Percentiles rank a stretch among this genome's conserved stretches.
Evolutionary conservation across 768 basidiomycete genomes (phyloP).

Genomic region (Royoungia palumana): DNA sequence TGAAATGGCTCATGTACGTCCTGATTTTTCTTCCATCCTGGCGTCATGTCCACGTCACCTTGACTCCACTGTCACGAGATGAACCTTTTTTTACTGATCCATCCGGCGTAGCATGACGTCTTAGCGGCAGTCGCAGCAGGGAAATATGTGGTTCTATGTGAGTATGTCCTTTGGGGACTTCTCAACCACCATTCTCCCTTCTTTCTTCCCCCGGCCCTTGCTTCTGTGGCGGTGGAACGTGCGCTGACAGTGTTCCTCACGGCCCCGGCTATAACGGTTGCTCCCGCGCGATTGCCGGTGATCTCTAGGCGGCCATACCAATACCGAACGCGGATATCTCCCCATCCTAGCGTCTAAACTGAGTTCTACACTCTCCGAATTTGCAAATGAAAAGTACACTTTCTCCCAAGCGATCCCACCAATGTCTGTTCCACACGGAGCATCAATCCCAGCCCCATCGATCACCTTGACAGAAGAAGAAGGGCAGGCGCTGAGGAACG

Average conservation of each 20-base stretch:
- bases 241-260: conserved; percentile 7
- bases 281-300: conserved; percentile 18
- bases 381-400: conserved; percentile 21
- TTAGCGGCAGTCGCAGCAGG: conserved; percentile 76
- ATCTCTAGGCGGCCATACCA: conserved; percentile 77
- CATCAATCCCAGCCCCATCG: conserved; percentile 15
- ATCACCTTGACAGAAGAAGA: conserved; percentile 32
- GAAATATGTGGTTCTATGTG: conserved; percentile 80
- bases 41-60: conserved; percentile 12
- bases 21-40: conserved; percentile 18
- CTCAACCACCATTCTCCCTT: background rate
- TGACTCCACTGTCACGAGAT: background rate
- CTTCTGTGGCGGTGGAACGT: conserved; percentile 14
- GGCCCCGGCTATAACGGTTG: conserved; percentile 15
- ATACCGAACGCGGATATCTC: conserved; percentile 94
- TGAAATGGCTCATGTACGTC: conserved; percentile 82
- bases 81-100: conserved; percentile 1
- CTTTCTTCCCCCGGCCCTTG: background rate
- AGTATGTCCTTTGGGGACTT: conserved; percentile 26
- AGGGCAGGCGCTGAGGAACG: conserved; percentile 21
- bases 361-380: conserved; percentile 42
- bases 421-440: conserved; percentile 27
- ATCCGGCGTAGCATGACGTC: conserved; percentile 69
- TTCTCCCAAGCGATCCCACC: conserved; percentile 6
- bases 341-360: conserved; percentile 68